These are phyloP conservation scores for Pascua guehoae DNA, from an alignment of 1,284 basidiomycete species.

Conservation along the genomic window DNA sequence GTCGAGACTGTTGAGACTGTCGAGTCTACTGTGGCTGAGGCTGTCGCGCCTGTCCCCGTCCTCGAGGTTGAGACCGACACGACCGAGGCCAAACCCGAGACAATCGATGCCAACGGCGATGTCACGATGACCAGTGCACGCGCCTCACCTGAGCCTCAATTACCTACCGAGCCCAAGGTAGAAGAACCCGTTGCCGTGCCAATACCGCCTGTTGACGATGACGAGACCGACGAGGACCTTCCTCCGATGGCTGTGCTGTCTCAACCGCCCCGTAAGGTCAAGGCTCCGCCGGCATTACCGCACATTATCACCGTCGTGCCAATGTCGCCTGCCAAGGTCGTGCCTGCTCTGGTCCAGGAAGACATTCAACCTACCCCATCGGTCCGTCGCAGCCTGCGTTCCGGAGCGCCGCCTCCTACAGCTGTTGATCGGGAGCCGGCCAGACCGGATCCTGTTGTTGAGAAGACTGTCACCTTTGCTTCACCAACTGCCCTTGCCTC, in stretches of 20 bases:
- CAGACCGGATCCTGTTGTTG: not conserved
- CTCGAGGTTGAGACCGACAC: not conserved
- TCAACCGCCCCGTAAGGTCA: too few relatives aligned
- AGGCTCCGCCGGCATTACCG: not conserved
- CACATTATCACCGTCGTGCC: constrained; percentile 1
- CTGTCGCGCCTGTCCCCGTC: not conserved
- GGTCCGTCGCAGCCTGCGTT: too few relatives aligned
- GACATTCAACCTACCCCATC: too few relatives aligned
- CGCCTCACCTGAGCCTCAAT: not conserved
- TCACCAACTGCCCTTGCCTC: constrained; percentile 2
- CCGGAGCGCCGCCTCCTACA: too few relatives aligned
- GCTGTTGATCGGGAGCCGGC: too few relatives aligned
- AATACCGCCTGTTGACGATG: not conserved
- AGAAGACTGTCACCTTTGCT: constrained; percentile 16
- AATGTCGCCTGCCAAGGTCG: not conserved
- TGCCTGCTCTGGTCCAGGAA: too few relatives aligned
- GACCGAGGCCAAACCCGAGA: not conserved
- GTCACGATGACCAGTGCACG: constrained; percentile 8
- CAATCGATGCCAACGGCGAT: constrained; percentile 2
- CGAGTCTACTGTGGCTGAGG: not conserved
- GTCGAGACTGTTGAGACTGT: too few relatives aligned
- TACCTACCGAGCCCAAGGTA: too few relatives aligned
- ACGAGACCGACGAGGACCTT: constrained; percentile 1
- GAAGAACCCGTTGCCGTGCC: too few relatives aligned
- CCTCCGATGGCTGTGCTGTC: too few relatives aligned